Evolutionary conservation across 2,329 filamentous ascomycete species (phyloP).

Genomic region (Fusarium miscanthi): DNA sequence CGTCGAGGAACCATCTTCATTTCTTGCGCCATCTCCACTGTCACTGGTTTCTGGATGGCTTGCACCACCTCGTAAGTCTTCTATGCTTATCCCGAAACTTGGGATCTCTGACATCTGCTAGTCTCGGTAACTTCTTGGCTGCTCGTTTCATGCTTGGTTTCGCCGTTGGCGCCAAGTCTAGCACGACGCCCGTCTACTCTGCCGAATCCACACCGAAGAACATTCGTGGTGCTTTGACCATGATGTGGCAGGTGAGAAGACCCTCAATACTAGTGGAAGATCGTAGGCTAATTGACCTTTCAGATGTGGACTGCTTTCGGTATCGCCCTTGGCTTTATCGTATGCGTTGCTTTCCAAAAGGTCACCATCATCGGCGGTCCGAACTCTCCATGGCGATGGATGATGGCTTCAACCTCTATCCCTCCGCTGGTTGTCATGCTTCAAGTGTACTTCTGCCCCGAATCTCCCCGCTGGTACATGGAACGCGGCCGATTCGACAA

Average conservation of each 20-base stretch:
- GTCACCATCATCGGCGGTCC: slow-evolving; percentile 50
- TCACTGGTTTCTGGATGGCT: slow-evolving; percentile 65
- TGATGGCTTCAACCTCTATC: slow-evolving; percentile 63
- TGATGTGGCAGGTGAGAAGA: slow-evolving; percentile 50
- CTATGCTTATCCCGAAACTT: no score
- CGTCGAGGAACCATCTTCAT: slow-evolving; percentile 74
- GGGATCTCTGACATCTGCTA: background rate
- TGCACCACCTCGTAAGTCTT: slow-evolving; percentile 66
- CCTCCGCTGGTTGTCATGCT: slow-evolving; percentile 63
- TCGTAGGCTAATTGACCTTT: fast-evolving
- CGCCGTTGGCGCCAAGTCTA: slow-evolving; percentile 53
- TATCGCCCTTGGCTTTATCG: slow-evolving; percentile 55
- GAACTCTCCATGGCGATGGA: slow-evolving; percentile 50
- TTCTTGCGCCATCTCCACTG: slow-evolving; percentile 65
- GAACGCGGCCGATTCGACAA: slow-evolving; percentile 59
- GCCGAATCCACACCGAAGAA: slow-evolving; percentile 53
- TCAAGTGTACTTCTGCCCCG: slow-evolving; percentile 65
- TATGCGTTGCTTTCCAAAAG: slow-evolving; percentile 48
- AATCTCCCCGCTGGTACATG: slow-evolving; percentile 66
- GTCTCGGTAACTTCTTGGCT: slow-evolving; percentile 43
- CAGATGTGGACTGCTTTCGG: slow-evolving; percentile 51
- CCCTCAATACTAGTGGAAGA: fast-evolving
- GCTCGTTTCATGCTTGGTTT: slow-evolving; percentile 53
- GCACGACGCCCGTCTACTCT: slow-evolving; percentile 51
- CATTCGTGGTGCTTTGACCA: slow-evolving; percentile 53